Evolutionary conservation across 495 filamentous ascomycete genomes (phyloP).

Genomic region (Ascodesmis nigricans): DNA sequence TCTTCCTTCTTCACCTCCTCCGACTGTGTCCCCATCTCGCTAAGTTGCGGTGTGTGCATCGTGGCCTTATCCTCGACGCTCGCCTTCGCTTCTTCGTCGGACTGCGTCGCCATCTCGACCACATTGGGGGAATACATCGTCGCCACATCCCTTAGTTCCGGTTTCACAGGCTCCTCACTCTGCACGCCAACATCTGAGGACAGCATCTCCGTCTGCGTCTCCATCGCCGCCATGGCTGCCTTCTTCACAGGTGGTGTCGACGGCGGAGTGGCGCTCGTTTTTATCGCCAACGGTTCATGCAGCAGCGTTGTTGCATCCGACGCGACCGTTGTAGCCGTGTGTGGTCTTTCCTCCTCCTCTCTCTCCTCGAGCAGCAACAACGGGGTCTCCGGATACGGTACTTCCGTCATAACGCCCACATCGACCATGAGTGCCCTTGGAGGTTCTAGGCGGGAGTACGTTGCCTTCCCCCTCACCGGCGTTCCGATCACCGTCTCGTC

Average conservation of each 20-base stretch:
- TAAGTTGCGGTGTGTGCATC: too few species aligned
- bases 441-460: too few species aligned
- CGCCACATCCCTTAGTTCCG: too few species aligned
- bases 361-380: slow-evolving; percentile 18
- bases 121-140: too few species aligned
- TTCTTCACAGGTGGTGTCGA: slow-evolving; percentile 6
- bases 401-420: slow-evolving; percentile 71
- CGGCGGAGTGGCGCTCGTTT: too few species aligned
- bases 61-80: too few species aligned
- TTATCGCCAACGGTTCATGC: background rate
- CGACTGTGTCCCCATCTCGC: background rate
- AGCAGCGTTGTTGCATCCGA: slow-evolving; percentile 1
- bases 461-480: slow-evolving; percentile 2
- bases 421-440: too few species aligned
- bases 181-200: too few species aligned
- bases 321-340: slow-evolving; percentile 12
- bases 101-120: slow-evolving; percentile 5
- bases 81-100: too few species aligned
- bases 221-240: slow-evolving; percentile 7
- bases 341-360: slow-evolving; percentile 11
- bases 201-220: slow-evolving; percentile 11
- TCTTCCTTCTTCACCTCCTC: background rate
- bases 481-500: slow-evolving; percentile 6
- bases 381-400: slow-evolving; percentile 25
- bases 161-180: slow-evolving; percentile 4